Conservation (phyloP, 495 filamentous ascomycete genomes). For the Chaetomium cochliodes region DNA sequence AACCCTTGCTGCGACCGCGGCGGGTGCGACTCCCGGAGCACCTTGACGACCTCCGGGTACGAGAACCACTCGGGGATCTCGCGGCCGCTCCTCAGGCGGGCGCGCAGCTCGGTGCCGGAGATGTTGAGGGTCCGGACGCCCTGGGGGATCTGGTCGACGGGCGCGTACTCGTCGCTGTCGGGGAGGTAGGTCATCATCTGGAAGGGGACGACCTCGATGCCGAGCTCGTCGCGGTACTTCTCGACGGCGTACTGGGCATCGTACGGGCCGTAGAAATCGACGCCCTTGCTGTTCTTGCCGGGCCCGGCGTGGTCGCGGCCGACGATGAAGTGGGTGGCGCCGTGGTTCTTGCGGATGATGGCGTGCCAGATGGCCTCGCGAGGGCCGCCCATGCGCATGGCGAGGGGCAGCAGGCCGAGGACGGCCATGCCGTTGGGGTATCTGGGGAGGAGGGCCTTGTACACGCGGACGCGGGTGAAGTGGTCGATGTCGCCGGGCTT, state of each 20-base stretch:
- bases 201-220: constrained; percentile 98
- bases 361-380: constrained; percentile 99
- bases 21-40: constrained; percentile 91
- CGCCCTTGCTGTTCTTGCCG: constrained; percentile 92
- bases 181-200: constrained; percentile 99
- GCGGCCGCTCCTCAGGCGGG: constrained; percentile 80
- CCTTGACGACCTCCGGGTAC: constrained; percentile 96
- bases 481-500: constrained; percentile 99
- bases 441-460: constrained; percentile 92
- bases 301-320: constrained; percentile 97
- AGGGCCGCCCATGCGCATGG: constrained; percentile 98
- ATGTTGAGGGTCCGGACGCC: constrained; percentile 93
- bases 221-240: constrained; percentile 93
- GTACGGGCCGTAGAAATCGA: constrained; percentile 97
- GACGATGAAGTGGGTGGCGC: constrained; percentile 98
- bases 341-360: constrained; percentile 99
- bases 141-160: constrained; percentile 79
- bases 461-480: constrained; percentile 98
- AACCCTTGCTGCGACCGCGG: constrained; percentile 87
- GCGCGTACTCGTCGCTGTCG: constrained; percentile 92
- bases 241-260: constrained; percentile 97
- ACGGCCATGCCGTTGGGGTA: constrained; percentile 99
- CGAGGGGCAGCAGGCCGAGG: constrained; percentile 88
- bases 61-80: constrained; percentile 99
- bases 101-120: constrained; percentile 91